phyloP scores from a whole-genome alignment of 345 rosid species.

The Citrus inodora region DNA sequence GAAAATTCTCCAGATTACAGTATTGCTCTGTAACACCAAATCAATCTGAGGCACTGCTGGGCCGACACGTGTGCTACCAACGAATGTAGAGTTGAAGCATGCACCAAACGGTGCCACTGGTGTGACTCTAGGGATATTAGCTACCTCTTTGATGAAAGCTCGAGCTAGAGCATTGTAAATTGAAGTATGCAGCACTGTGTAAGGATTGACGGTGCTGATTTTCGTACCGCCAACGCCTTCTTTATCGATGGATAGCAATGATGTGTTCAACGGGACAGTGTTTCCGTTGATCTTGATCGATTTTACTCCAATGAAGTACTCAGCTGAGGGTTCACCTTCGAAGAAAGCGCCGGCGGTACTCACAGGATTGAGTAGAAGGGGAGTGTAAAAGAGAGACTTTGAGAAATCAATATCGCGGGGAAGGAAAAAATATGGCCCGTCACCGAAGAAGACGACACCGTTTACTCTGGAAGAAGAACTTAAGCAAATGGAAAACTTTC shows the following conservation, averaged over 20 bases:
- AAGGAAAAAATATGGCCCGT: conserved; percentile 22
- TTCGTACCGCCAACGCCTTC: conserved; percentile 47
- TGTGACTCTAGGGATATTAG: conserved; percentile 4
- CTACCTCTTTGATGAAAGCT: conserved; percentile 24
- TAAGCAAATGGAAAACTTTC: conserved; percentile 37
- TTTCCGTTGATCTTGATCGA: conserved; percentile 38
- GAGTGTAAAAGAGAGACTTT: conserved; percentile 36
- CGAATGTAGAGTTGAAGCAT: conserved; percentile 15
- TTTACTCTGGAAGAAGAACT: conserved; percentile 12
- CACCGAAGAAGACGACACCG: conserved; percentile 38
- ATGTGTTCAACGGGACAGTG: conserved; percentile 22
- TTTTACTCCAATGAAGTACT: conserved; percentile 41
- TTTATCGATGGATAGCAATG: conserved; percentile 28
- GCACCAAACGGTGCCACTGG: conserved; percentile 17
- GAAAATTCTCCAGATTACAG: conserved; percentile 31
- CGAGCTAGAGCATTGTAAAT: conserved; percentile 35
- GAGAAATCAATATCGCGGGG: conserved; percentile 31
- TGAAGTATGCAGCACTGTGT: conserved; percentile 33
- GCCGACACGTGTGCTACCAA: conserved; percentile 19
- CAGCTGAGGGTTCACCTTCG: conserved; percentile 27
- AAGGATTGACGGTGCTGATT: conserved; percentile 36
- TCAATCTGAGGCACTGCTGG: conserved; percentile 37
- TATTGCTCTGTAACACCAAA: conserved; percentile 31
- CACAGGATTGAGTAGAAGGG: conserved; percentile 37
- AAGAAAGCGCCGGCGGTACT: conserved; percentile 21